Percentiles rank a stretch among this genome's conserved stretches.
These are phyloP conservation scores for Melanopsichium pennsylvanicum DNA, from an alignment of 1,284 basidiomycete species.

Conservation along the genomic window DNA sequence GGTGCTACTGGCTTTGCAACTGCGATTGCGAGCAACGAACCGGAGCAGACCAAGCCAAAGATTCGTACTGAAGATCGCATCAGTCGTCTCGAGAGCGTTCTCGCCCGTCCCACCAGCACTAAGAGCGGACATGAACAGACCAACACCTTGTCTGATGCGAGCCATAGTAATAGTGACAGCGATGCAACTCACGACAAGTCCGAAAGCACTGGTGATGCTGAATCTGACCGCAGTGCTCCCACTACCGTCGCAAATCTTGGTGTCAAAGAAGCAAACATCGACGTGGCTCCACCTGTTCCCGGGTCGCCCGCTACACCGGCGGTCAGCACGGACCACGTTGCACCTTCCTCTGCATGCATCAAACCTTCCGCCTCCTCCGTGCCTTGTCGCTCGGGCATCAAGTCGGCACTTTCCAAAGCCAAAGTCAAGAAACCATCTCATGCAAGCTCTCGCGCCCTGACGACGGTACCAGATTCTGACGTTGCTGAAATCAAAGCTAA, in stretches of 20 bases:
- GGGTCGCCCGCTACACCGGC: neutral
- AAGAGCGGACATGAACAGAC: slow-evolving; percentile 6
- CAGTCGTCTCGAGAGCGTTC: slow-evolving; percentile 32
- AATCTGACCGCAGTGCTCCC: neutral
- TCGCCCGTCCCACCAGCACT: slow-evolving; percentile 13
- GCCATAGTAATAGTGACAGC: slow-evolving; percentile 5
- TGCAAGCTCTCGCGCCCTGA: slow-evolving; percentile 1
- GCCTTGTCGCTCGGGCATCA: neutral
- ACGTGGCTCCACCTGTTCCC: neutral
- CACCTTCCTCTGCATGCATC: neutral
- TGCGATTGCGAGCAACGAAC: neutral
- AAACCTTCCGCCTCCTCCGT: neutral
- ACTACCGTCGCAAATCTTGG: neutral
- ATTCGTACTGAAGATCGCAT: slow-evolving; percentile 43
- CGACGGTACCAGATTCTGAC: slow-evolving; percentile 4
- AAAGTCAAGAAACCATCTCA: slow-evolving; percentile 8
- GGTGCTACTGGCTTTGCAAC: neutral
- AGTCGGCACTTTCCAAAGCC: neutral
- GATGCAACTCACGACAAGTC: slow-evolving; percentile 2
- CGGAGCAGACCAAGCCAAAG: slow-evolving; percentile 15
- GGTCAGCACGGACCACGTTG: neutral
- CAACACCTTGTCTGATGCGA: neutral
- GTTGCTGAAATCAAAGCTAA: slow-evolving; percentile 19
- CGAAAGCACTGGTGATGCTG: neutral
- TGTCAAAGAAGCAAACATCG: neutral